phyloP scores from a whole-genome alignment of 768 basidiomycete species.

The Rubroboletus pulcherrimus region DNA sequence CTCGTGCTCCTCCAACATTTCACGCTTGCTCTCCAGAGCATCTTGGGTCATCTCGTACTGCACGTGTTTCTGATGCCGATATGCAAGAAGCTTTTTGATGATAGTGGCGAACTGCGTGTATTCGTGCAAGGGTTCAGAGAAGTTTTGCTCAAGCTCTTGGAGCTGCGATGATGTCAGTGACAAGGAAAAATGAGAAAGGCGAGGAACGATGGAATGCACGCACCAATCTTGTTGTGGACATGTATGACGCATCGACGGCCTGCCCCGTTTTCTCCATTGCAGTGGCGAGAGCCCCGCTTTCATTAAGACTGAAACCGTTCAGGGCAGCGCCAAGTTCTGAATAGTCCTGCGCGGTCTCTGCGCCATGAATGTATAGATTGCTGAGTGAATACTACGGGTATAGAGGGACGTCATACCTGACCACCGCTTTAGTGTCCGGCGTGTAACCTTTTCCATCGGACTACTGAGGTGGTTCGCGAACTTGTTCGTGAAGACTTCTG shows the following conservation, averaged over 20 bases:
- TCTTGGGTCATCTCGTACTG: conserved; percentile 98
- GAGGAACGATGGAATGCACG: conserved; percentile 24
- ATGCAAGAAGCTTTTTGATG: conserved; percentile 90
- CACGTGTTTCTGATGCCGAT: conserved; percentile 96
- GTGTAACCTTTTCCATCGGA: conserved; percentile 94
- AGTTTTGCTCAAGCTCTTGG: conserved; percentile 91
- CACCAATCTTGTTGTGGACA: conserved; percentile 88
- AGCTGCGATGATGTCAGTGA: conserved; percentile 47
- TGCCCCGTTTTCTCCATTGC: conserved; percentile 97
- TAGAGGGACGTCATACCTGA: conserved; percentile 52
- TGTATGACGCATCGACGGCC: conserved; percentile 90
- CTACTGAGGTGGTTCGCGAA: conserved; percentile 90
- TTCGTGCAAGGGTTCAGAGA: conserved; percentile 94
- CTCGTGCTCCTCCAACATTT: conserved; percentile 84
- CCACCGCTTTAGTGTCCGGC: conserved; percentile 91
- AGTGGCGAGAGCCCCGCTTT: conserved; percentile 64
- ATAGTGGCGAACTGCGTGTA: conserved; percentile 93
- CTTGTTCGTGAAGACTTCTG: conserved; percentile 92
- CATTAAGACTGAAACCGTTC: conserved; percentile 91
- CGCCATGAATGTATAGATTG: not conserved
- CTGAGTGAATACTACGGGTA: conserved; percentile 3
- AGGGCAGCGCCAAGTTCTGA: conserved; percentile 87
- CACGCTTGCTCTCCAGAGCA: conserved; percentile 76
- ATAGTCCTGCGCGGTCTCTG: conserved; percentile 83
- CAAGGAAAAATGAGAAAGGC: conserved; percentile 1